Conservation (phyloP, 2,329 filamentous ascomycete genomes). For the Reticulascus tulasneorum region DNA sequence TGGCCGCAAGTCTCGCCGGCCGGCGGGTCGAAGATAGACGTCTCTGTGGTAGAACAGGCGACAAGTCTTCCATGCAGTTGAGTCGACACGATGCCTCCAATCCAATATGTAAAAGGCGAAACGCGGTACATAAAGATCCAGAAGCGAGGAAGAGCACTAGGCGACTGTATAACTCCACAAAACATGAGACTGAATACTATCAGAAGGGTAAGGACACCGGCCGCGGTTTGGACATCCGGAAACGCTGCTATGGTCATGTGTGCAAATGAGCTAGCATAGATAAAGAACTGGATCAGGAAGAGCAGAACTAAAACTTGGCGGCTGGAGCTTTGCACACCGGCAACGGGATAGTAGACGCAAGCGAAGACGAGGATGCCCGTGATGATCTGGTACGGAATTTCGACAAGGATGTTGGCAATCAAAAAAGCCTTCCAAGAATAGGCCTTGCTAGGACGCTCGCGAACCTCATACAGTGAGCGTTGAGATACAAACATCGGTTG, state of each 20-base stretch:
- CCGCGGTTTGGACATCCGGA: slow-evolving; percentile 64
- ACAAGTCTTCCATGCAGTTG: slow-evolving; percentile 55
- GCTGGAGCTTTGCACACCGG: slow-evolving; percentile 43
- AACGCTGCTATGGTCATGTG: slow-evolving; percentile 71
- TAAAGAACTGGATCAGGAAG: slow-evolving; percentile 61
- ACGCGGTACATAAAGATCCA: slow-evolving; percentile 76
- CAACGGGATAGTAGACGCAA: slow-evolving; percentile 65
- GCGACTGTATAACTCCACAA: slow-evolving; percentile 60
- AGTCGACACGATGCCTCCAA: slow-evolving; percentile 64
- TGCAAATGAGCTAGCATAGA: slow-evolving; percentile 69
- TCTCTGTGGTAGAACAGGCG: slow-evolving; percentile 51
- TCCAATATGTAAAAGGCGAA: slow-evolving; percentile 65
- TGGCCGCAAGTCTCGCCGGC: slow-evolving; percentile 56
- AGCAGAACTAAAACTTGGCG: slow-evolving; percentile 64
- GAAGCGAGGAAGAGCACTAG: slow-evolving; percentile 59
- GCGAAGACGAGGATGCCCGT: slow-evolving; percentile 60
- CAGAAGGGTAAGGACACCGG: slow-evolving; percentile 57
- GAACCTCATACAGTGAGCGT: slow-evolving; percentile 70
- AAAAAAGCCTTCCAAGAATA: slow-evolving; percentile 76
- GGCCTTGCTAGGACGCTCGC: slow-evolving; percentile 68
- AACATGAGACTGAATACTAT: slow-evolving; percentile 58
- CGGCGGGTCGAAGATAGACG: slow-evolving; percentile 62
- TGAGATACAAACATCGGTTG: slow-evolving; percentile 76
- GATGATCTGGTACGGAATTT: slow-evolving; percentile 67
- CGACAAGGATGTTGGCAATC: slow-evolving; percentile 66